phyloP scores from a whole-genome alignment of 768 basidiomycete genomes.

The Cyathus striatus region DNA sequence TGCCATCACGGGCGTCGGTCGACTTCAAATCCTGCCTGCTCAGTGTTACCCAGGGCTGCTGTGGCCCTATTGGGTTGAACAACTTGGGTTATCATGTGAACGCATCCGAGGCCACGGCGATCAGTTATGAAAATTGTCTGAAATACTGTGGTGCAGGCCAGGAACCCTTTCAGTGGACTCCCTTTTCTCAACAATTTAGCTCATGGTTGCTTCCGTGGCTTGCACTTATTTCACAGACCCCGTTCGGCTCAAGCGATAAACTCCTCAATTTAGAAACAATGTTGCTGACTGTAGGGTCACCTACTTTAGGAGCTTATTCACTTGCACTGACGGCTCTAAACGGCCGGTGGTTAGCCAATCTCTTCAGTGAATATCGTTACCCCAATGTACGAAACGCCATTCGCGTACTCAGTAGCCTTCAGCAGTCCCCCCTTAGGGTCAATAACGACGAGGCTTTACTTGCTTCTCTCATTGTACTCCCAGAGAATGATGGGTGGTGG shows the following conservation, averaged over 20 bases:
- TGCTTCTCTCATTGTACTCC: conserved; percentile 29
- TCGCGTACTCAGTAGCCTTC: conserved; percentile 26
- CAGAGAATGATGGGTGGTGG: conserved; percentile 35
- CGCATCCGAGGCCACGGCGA: conserved; percentile 12
- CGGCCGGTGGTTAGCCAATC: conserved; percentile 25
- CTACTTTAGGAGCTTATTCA: conserved; percentile 34
- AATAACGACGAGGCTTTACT: conserved; percentile 20
- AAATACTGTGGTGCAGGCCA: conserved; percentile 12
- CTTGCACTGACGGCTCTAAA: conserved; percentile 24
- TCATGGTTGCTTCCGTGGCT: conserved; percentile 39
- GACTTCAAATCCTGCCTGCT: neutral
- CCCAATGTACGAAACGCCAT: conserved; percentile 20
- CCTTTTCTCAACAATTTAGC: conserved; percentile 27
- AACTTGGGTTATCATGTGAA: neutral
- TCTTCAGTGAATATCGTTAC: conserved; percentile 15
- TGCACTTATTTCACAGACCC: conserved; percentile 35
- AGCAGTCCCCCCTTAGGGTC: conserved; percentile 31
- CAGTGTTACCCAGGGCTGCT: neutral
- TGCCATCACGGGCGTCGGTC: neutral
- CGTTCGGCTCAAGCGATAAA: conserved; percentile 28
- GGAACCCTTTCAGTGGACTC: conserved; percentile 18
- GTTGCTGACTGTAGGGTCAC: conserved; percentile 36
- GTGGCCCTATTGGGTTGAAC: neutral
- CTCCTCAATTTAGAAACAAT: conserved; percentile 30
- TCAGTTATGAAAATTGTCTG: conserved; percentile 18